Conservation (phyloP, 106 monocot species). For the Dioscorea zingiberensis region DNA sequence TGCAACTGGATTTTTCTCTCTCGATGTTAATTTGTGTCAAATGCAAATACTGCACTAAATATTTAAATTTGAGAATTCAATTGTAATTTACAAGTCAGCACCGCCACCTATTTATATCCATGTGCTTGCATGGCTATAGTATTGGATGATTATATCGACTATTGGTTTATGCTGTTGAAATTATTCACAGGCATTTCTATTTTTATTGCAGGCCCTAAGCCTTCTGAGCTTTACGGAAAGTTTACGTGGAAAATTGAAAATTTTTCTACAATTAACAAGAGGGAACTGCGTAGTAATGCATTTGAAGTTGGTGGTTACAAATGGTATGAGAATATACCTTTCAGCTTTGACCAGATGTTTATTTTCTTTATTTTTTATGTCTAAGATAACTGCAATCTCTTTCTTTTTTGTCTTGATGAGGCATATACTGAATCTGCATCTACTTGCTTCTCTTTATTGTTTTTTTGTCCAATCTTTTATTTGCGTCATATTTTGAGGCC, state of each 20-base stretch:
- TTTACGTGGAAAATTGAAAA: constrained; percentile 95
- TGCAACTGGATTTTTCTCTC: no score
- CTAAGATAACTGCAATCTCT: not conserved
- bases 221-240: constrained; percentile 69
- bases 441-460: not conserved
- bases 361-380: not conserved
- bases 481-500: no score
- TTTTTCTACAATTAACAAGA: constrained; percentile 70
- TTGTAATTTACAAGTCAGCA: no score
- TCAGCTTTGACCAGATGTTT: constrained; percentile 66
- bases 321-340: constrained; percentile 36
- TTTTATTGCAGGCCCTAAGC: constrained; percentile 62
- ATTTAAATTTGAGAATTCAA: no score
- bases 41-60: no score
- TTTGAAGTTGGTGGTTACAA: constrained; percentile 98
- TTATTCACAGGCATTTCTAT: not conserved
- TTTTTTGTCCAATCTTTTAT: not conserved
- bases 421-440: not conserved
- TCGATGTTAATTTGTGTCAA: no score
- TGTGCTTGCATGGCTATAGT: no score
- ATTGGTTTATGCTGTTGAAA: not conserved
- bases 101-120: no score
- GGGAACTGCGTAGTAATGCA: constrained; percentile 72
- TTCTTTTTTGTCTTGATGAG: not conserved
- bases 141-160: not conserved